Evolutionary conservation across 148 eudicot genomes (phyloP).

Genomic region (Mesembryanthemum crystallinum): DNA sequence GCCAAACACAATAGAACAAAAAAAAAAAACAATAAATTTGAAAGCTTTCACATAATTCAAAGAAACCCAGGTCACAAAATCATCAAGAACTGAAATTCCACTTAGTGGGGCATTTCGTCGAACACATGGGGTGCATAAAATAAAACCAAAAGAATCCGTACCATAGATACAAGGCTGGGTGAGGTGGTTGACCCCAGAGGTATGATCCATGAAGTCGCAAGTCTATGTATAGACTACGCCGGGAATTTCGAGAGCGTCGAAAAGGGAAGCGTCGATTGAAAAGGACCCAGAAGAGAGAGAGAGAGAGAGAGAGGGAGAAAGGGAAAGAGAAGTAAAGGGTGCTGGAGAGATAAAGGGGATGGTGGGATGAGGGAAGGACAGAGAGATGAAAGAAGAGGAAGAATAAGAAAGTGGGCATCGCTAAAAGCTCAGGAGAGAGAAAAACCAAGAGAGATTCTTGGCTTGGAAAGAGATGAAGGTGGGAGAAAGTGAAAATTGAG

Average conservation of each 20-base stretch:
- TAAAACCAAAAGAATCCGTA: slow-evolving; percentile 13
- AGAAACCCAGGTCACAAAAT: not conserved
- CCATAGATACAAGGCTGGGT: slow-evolving; percentile 73
- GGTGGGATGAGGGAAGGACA: too few relatives aligned
- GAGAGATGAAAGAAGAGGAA: slow-evolving; percentile 27
- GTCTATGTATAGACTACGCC: slow-evolving; percentile 3
- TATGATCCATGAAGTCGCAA: slow-evolving; percentile 54
- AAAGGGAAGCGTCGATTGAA: slow-evolving; percentile 43
- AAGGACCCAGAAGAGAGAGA: slow-evolving; percentile 52
- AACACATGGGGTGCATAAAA: slow-evolving; percentile 22
- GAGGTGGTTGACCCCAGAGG: slow-evolving; percentile 56
- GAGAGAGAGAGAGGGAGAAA: slow-evolving; percentile 21
- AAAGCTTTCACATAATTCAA: slow-evolving; percentile 1
- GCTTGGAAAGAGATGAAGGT: slow-evolving; percentile 64
- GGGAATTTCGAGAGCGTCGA: slow-evolving; percentile 33
- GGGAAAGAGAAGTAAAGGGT: slow-evolving; percentile 24
- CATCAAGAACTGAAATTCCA: slow-evolving; percentile 7
- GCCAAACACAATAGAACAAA: not conserved
- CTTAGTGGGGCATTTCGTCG: slow-evolving; percentile 27
- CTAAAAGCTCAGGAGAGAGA: slow-evolving; percentile 16
- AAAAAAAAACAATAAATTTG: not conserved
- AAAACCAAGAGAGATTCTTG: slow-evolving; percentile 59
- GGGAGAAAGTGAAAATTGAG: slow-evolving; percentile 29
- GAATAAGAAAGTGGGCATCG: slow-evolving; percentile 41
- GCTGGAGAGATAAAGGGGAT: slow-evolving; percentile 29